Percentiles rank a stretch among this genome's conserved stretches.
Evolutionary conservation across 257 asterid species (phyloP).

Genomic region (Verbascum thapsus): DNA sequence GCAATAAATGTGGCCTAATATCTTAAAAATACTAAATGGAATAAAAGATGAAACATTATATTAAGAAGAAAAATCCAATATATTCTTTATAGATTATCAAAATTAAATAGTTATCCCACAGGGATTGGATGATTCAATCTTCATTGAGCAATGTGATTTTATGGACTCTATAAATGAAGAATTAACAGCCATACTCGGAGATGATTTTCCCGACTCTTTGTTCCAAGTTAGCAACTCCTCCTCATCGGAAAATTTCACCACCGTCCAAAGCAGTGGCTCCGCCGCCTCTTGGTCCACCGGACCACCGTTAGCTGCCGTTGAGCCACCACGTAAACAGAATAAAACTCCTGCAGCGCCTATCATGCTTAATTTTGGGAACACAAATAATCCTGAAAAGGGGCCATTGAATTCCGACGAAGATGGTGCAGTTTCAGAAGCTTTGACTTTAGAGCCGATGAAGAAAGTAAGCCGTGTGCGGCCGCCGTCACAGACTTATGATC

Average conservation of each 20-base stretch:
- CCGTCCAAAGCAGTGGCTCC: constrained; percentile 18
- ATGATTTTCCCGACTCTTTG: constrained; percentile 15
- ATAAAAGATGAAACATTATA: too few relatives aligned
- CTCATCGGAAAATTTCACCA: constrained; percentile 6
- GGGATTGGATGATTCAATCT: constrained; percentile 26
- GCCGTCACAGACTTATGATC: constrained; percentile 40
- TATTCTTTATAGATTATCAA: too few relatives aligned
- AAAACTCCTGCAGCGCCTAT: constrained; percentile 24
- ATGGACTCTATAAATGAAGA: constrained; percentile 29
- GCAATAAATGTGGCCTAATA: too few relatives aligned
- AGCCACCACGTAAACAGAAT: constrained; percentile 10
- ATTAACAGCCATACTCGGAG: constrained; percentile 25
- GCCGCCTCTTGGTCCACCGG: constrained; percentile 1
- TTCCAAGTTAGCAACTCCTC: constrained; percentile 23
- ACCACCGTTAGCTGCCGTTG: not conserved
- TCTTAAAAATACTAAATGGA: too few relatives aligned
- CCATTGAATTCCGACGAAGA: constrained; percentile 19
- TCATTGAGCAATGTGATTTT: constrained; percentile 23
- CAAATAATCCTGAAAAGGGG: constrained; percentile 17
- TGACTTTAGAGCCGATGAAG: constrained; percentile 12
- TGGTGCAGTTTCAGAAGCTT: not conserved
- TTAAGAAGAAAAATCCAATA: too few relatives aligned
- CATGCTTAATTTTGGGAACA: constrained; percentile 29
- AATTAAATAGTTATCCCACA: not conserved
- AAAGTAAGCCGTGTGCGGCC: constrained; percentile 31